These are phyloP conservation scores for Setaria viridis DNA, from an alignment of 202 grass and related monocot genomes.

Conservation along the genomic window DNA sequence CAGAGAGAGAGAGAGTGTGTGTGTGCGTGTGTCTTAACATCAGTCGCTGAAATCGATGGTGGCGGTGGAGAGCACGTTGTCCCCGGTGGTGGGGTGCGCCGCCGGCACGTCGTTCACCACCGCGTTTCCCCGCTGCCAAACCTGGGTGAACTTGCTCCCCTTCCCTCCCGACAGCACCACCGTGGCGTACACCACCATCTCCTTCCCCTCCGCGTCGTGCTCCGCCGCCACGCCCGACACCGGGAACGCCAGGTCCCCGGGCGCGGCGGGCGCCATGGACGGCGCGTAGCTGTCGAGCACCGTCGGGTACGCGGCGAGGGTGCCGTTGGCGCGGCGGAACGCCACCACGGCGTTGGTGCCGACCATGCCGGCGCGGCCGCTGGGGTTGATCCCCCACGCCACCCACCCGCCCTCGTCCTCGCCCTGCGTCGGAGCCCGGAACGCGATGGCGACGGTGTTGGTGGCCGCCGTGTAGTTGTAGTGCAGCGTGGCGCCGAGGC, in stretches of 20 bases:
- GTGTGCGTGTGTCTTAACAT: background rate
- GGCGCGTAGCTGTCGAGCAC: slow-evolving; percentile 75
- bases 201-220: slow-evolving; percentile 39
- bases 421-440: slow-evolving; percentile 58
- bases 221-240: slow-evolving; percentile 61
- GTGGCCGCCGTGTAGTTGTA: slow-evolving; percentile 63
- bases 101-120: slow-evolving; percentile 68
- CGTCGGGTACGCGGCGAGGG: slow-evolving; percentile 76
- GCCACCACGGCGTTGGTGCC: slow-evolving; percentile 77
- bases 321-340: slow-evolving; percentile 70
- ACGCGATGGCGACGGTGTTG: slow-evolving; percentile 62
- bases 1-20: too few species aligned
- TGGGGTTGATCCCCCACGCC: slow-evolving; percentile 87
- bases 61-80: slow-evolving; percentile 71
- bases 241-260: slow-evolving; percentile 38
- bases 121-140: slow-evolving; percentile 77
- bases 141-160: slow-evolving; percentile 77
- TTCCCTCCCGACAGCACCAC: slow-evolving; percentile 49
- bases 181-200: slow-evolving; percentile 85
- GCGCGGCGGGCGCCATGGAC: slow-evolving; percentile 58
- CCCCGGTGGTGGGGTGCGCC: slow-evolving; percentile 69
- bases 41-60: slow-evolving; percentile 67
- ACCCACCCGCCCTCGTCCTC: slow-evolving; percentile 57
- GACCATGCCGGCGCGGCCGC: slow-evolving; percentile 64
- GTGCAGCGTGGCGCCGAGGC: slow-evolving; percentile 79